Conservation (phyloP, 2,329 filamentous ascomycete species). For the Cladosporium sp. region DNA sequence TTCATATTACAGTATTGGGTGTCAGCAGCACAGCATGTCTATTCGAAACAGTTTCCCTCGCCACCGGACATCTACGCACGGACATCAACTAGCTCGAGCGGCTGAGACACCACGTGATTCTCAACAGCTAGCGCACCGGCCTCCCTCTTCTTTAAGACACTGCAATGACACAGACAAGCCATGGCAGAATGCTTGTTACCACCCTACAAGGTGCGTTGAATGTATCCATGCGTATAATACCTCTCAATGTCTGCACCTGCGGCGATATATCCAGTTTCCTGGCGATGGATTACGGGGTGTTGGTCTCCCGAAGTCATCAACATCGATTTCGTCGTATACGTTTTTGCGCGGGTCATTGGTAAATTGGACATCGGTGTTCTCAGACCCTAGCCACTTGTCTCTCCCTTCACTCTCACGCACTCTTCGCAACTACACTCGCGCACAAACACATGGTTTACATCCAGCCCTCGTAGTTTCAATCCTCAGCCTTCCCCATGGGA, state of each 20-base stretch:
- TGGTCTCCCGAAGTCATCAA: not conserved
- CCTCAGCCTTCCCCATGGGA: conserved; percentile 8
- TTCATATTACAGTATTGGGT: too few relatives aligned
- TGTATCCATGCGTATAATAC: too few relatives aligned
- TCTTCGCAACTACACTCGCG: not conserved
- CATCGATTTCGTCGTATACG: not conserved
- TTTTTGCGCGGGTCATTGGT: too few relatives aligned
- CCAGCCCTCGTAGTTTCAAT: conserved; percentile 13
- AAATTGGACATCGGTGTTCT: not conserved
- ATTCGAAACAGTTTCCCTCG: conserved; percentile 3
- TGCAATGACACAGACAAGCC: not conserved
- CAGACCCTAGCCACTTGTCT: conserved; percentile 11
- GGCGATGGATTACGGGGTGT: too few relatives aligned
- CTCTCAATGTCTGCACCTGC: too few relatives aligned
- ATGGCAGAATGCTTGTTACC: too few relatives aligned
- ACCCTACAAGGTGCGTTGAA: too few relatives aligned
- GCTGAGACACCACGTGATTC: conserved; percentile 6
- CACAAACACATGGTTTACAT: not conserved
- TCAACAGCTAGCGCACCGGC: not conserved
- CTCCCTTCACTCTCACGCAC: not conserved
- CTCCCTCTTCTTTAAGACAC: conserved; percentile 4
- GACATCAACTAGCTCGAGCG: not conserved
- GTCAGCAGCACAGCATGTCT: conserved; percentile 1
- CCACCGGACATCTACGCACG: conserved; percentile 1
- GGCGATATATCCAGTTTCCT: too few relatives aligned